Evolutionary conservation across 2,329 filamentous ascomycete species (phyloP).

Genomic region (Blastomyces percursus): DNA sequence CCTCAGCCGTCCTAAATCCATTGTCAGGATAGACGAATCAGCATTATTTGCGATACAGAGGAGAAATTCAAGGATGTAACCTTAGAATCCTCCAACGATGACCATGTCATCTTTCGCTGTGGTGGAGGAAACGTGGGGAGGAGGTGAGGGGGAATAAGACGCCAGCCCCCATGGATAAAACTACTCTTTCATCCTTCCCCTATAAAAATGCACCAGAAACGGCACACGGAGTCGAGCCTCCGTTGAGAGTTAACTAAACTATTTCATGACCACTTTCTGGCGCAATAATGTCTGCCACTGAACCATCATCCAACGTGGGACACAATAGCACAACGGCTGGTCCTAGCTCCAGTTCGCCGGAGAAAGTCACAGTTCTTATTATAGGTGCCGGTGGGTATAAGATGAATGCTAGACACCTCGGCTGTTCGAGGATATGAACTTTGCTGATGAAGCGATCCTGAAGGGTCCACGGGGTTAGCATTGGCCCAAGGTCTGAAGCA

Average conservation of each 20-base stretch:
- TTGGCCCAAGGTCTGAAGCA: conserved; percentile 4
- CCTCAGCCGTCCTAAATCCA: background rate
- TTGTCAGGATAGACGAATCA: background rate
- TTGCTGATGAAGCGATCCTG: background rate
- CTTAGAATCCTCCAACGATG: background rate
- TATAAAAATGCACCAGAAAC: background rate
- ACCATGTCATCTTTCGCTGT: background rate
- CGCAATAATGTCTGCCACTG: background rate
- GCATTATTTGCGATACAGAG: background rate
- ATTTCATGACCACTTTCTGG: background rate
- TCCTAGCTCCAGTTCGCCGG: background rate
- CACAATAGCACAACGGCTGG: background rate
- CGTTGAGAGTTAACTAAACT: background rate
- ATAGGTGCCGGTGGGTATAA: background rate
- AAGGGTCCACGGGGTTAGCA: background rate
- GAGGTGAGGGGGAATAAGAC: background rate
- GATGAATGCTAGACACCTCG: background rate
- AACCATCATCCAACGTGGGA: background rate
- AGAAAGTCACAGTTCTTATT: background rate
- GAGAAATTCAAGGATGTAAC: background rate
- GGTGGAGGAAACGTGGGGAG: background rate
- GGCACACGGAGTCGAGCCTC: background rate
- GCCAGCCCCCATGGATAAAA: background rate
- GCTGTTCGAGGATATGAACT: background rate
- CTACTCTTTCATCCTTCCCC: background rate